Evolutionary conservation across 2,329 filamentous ascomycete species (phyloP), one percentile per base, ranked within the genome.

Genomic region (Pezicula radicicola): DNA sequence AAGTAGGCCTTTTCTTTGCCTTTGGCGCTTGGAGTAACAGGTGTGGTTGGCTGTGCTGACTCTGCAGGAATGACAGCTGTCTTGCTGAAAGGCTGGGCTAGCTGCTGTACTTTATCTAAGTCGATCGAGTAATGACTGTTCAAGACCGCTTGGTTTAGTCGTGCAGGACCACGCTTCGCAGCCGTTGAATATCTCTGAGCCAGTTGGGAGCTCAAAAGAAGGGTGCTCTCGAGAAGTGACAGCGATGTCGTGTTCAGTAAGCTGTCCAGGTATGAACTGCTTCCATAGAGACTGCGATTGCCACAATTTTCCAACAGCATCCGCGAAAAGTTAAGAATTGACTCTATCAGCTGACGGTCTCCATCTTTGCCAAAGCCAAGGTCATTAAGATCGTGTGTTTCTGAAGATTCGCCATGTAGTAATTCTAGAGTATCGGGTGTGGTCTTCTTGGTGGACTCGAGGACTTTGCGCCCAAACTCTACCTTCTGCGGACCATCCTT

Each of bases 261-360:
- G 66, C 92, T 87, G 67, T 93, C 94, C 55, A 99, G 75, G 63
- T 95, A 89, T 59, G 87, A 80, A 68, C 93, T 97, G 75, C 94
- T 99, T 55, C 88, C 90, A 69, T 97, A 99, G 63, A 99, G 85
- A 73, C 92, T 97, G 61, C 95, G 81, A 67, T 99, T 99, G 54
- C 93, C 94, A 70, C 94, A 99, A 67, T 96, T 94, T 68, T 97
- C 91, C 48, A 97, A 75, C 28, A 99, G 78, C 69, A 96, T 81
- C 55, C 87, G 84, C 19, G 92, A 96, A 70, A 99, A 99, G 61
- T 83, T 79, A 54, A 99, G 76, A 49, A 97, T 80, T 28, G 83
- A 78, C 67, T 96, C 87, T 51, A 97, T 75, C 55, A 99, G 78
- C 64, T 88, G 76, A 60, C 85, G 78, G 69, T 99, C 94, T 60